A percentile compares a stretch with the other conserved stretches of the same genome.
These are phyloP conservation scores for Chenopodium formosanum DNA, from an alignment of 148 eudicot species.

Conservation along the genomic window DNA sequence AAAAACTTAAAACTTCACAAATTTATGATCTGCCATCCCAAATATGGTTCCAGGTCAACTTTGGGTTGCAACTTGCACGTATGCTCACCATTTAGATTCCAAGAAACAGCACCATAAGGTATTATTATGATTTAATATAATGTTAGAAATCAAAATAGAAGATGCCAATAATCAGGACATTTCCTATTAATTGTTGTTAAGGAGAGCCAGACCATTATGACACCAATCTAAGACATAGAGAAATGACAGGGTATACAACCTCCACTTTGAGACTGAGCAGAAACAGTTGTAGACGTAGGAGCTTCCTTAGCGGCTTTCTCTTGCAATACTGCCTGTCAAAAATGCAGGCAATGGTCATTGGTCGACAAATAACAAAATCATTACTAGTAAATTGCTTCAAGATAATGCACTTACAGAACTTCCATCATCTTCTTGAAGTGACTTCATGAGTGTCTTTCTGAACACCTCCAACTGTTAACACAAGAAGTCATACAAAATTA, in stretches of 20 bases:
- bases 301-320: constrained; percentile 28
- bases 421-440: constrained; percentile 87
- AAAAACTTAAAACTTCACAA: not conserved
- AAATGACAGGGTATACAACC: constrained; percentile 31
- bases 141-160: not conserved
- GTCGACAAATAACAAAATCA: not conserved
- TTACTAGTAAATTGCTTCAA: not conserved
- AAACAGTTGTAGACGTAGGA: constrained; percentile 33
- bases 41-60: too few species aligned
- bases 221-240: not conserved
- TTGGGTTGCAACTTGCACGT: not conserved
- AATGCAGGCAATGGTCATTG: not conserved
- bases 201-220: not conserved
- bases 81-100: not conserved
- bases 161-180: not conserved
- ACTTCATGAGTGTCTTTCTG: constrained; percentile 84
- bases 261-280: constrained; percentile 37
- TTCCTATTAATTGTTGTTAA: not conserved
- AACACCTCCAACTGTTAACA: constrained; percentile 73
- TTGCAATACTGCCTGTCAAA: constrained; percentile 43
- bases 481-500: not conserved
- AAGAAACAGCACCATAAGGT: not conserved
- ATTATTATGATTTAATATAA: not conserved
- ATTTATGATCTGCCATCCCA: not conserved
- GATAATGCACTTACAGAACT: constrained; percentile 46